These are phyloP conservation scores for Phytophthora fragariaefolia DNA, from an alignment of 352 stramenopile species.

Conservation along the genomic window DNA sequence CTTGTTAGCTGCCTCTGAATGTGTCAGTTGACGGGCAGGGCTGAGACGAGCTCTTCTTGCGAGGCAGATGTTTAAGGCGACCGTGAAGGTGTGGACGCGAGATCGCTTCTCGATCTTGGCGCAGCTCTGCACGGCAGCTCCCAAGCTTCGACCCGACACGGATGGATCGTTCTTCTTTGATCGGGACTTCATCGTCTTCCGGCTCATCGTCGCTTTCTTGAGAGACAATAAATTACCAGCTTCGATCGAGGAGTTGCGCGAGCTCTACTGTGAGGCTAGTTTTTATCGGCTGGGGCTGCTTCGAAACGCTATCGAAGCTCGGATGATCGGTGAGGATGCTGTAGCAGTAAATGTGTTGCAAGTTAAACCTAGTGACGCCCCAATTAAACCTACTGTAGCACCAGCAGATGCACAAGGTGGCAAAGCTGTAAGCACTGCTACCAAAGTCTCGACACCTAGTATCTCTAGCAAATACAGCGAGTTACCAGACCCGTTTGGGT, in stretches of 20 bases:
- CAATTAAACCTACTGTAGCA: not conserved
- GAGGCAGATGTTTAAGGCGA: slow-evolving; percentile 72
- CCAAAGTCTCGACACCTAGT: not conserved
- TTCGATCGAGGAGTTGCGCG: slow-evolving; percentile 61
- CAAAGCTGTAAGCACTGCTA: not conserved
- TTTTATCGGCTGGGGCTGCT: slow-evolving; percentile 81
- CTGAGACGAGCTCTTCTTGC: not conserved
- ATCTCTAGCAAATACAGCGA: slow-evolving; percentile 55
- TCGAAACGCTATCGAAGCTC: slow-evolving; percentile 77
- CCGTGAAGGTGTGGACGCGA: slow-evolving; percentile 74
- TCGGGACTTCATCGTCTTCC: slow-evolving; percentile 76
- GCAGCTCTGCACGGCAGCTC: slow-evolving; percentile 72
- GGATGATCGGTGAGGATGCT: slow-evolving; percentile 69
- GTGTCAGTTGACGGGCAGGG: not conserved
- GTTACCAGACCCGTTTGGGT: slow-evolving; percentile 72
- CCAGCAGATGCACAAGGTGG: slow-evolving; percentile 2
- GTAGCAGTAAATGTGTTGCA: slow-evolving; percentile 40
- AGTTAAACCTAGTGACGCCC: slow-evolving; percentile 4
- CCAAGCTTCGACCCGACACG: slow-evolving; percentile 58
- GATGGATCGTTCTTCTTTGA: slow-evolving; percentile 78
- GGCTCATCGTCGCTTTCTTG: slow-evolving; percentile 74
- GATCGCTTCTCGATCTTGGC: slow-evolving; percentile 86
- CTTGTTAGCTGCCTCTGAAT: no score
- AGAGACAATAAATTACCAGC: slow-evolving; percentile 69
- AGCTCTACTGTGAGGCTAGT: slow-evolving; percentile 79